Percentiles rank a stretch among this genome's conserved stretches.
These are phyloP conservation scores for Monosporozyma aerobia DNA, from an alignment of 805 yeast genomes.

Conservation along the genomic window DNA sequence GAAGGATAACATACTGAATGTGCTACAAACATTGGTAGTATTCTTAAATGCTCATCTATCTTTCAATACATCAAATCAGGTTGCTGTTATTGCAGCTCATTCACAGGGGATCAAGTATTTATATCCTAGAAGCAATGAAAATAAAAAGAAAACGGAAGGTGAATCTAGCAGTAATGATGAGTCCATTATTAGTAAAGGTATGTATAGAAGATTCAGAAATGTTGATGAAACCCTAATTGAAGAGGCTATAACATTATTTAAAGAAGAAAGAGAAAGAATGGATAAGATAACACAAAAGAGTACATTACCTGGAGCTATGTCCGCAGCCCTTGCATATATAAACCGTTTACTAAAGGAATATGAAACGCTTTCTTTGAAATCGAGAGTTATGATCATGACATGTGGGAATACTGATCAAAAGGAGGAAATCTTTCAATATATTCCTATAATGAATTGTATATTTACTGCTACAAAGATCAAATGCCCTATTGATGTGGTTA, in stretches of 20 bases:
- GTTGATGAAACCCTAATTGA: conserved; percentile 67
- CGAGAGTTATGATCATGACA: conserved; percentile 51
- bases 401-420: conserved; percentile 32
- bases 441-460: conserved; percentile 89
- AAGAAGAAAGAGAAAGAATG: conserved; percentile 22
- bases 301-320: conserved; percentile 66
- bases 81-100: conserved; percentile 71
- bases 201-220: conserved; percentile 77
- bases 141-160: conserved; percentile 3
- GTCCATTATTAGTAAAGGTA: conserved; percentile 41
- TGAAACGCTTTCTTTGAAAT: conserved; percentile 39
- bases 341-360: conserved; percentile 53
- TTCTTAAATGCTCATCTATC: conserved; percentile 83
- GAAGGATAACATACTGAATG: conserved; percentile 43
- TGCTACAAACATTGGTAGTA: conserved; percentile 58
- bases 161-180: conserved; percentile 8
- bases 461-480: conserved; percentile 93
- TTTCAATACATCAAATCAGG: conserved; percentile 72
- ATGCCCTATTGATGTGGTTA: conserved; percentile 84
- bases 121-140: conserved; percentile 43
- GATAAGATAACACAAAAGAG: conserved; percentile 34
- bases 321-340: conserved; percentile 72
- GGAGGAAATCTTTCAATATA: conserved; percentile 72
- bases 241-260: conserved; percentile 43
- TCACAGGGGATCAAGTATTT: conserved; percentile 59